Evolutionary conservation across 2,329 filamentous ascomycete genomes (phyloP), one percentile per base, ranked within the genome.

Genomic region (Fusarium multiceps): DNA sequence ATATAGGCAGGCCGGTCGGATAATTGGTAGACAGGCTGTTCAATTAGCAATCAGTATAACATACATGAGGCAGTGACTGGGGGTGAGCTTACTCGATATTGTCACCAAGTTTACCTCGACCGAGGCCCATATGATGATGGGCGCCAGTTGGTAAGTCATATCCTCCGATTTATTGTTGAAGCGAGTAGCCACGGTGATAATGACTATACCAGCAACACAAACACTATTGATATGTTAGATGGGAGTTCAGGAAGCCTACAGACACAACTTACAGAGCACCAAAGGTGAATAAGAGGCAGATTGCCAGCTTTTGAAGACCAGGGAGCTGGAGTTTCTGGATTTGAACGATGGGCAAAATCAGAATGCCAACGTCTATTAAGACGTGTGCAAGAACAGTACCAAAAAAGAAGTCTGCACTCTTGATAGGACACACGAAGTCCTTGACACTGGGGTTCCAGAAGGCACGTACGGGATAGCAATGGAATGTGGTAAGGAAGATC

Each of bases 311-410:
- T 34, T 77, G 75, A 12, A 65, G 12, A 1, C 20, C 34, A 1
- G 72, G 74, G 8, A 78, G 70, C n/a, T 75, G 61, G 3, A 79
- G 66, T 40, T 75, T 75, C 20, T 66, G 61, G 4, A 79, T 72
- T 47, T 79, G 72, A 3, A 77, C 48, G 12, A 76, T 43, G 0
- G 77, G 78, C 2, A 79, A 30, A 3, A 65, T 59, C n/a, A 79
- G 42, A 14, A 79, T 78, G 4, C 50, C 60, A 7, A 78, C 27
- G 18, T 79, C 78, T n/a, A 79, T 69, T 3, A 76, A 3, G 13
- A 77, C 56, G 20, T 79, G 78, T 1, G 68, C 63, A 2, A 77
- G 49, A 6, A 77, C 63, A 23, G 64, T 67, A 1, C 62, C 63
- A 14, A 66, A 61, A 23, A 66, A 66, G 20, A 69, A 25, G 68